A percentile compares a stretch with the other conserved stretches of the same genome.
These are phyloP conservation scores for Thermochaetoides thermophila DNA, from an alignment of 495 filamentous ascomycete species.

Conservation along the genomic window DNA sequence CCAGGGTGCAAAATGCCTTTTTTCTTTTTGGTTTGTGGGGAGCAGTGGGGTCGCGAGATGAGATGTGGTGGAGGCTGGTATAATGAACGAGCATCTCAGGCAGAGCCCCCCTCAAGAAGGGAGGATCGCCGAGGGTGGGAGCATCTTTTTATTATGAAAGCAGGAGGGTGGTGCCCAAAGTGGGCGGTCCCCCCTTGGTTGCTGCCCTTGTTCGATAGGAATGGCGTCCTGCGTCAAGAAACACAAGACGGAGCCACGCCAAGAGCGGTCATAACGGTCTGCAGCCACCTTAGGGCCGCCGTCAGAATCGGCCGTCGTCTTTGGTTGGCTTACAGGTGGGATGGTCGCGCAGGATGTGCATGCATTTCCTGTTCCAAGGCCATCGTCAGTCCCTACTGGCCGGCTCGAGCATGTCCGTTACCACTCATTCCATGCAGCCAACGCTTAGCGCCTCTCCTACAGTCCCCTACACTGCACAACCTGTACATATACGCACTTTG, in stretches of 20 bases:
- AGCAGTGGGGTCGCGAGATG: constrained; percentile 2
- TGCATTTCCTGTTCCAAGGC: constrained; percentile 2
- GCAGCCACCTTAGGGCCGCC: constrained; percentile 8
- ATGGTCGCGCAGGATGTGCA: neutral
- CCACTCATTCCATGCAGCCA: too few relatives aligned
- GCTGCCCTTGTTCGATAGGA: neutral
- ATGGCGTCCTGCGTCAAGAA: too few relatives aligned
- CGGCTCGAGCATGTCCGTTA: constrained; percentile 3
- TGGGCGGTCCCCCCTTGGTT: constrained; percentile 2
- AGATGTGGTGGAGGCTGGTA: neutral
- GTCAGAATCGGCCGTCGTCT: constrained; percentile 3
- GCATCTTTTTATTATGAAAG: constrained; percentile 15
- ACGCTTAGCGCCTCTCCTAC: too few relatives aligned
- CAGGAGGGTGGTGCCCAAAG: constrained; percentile 3
- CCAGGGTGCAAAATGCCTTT: too few relatives aligned
- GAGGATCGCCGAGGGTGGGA: constrained; percentile 9
- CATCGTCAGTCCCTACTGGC: constrained; percentile 1
- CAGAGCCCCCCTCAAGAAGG: too few relatives aligned
- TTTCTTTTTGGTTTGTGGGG: constrained; percentile 3
- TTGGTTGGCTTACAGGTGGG: neutral
- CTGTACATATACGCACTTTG: too few relatives aligned
- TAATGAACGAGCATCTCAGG: constrained; percentile 1
- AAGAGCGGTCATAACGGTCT: constrained; percentile 11
- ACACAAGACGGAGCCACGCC: too few relatives aligned
- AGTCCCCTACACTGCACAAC: too few relatives aligned